Conservation (phyloP, 345 rosid species). For the Noccaea bulbosa region DNA sequence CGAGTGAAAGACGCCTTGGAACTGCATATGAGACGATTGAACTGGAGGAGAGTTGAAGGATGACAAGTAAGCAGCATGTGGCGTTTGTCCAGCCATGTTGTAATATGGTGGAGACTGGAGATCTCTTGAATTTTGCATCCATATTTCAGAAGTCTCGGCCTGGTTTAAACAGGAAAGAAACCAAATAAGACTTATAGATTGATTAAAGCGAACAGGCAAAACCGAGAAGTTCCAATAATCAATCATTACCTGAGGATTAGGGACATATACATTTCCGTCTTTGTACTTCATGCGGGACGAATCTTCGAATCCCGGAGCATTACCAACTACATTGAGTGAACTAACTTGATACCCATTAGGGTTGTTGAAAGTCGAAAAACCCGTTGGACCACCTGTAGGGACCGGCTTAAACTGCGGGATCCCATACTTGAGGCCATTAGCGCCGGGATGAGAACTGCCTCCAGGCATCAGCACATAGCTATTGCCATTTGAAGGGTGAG, state of each 20-base stretch:
- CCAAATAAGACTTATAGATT: conserved; percentile 47
- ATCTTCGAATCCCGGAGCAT: conserved; percentile 77
- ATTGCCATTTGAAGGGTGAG: conserved; percentile 88
- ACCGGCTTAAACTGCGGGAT: conserved; percentile 85
- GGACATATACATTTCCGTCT: conserved; percentile 74
- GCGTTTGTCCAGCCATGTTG: conserved; percentile 76
- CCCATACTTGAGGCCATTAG: conserved; percentile 85
- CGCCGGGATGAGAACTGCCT: conserved; percentile 68
- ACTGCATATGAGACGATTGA: conserved; percentile 93
- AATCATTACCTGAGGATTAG: conserved; percentile 77
- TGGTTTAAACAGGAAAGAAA: conserved; percentile 32
- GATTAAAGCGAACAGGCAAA: conserved; percentile 9
- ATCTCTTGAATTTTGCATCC: conserved; percentile 85
- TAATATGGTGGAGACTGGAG: conserved; percentile 71
- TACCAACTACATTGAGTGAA: conserved; percentile 70
- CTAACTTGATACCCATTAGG: conserved; percentile 63
- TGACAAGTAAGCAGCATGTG: conserved; percentile 73
- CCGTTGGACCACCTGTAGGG: conserved; percentile 58
- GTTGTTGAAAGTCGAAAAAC: conserved; percentile 31
- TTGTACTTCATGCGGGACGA: conserved; percentile 85
- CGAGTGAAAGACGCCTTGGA: conserved; percentile 72
- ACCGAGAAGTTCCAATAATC: neutral
- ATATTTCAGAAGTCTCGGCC: conserved; percentile 87
- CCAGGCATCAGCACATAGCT: conserved; percentile 90
- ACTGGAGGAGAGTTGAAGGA: conserved; percentile 73